phyloP scores from a whole-genome alignment of 441 rosid genomes.

The Gossypium aridum region DNA sequence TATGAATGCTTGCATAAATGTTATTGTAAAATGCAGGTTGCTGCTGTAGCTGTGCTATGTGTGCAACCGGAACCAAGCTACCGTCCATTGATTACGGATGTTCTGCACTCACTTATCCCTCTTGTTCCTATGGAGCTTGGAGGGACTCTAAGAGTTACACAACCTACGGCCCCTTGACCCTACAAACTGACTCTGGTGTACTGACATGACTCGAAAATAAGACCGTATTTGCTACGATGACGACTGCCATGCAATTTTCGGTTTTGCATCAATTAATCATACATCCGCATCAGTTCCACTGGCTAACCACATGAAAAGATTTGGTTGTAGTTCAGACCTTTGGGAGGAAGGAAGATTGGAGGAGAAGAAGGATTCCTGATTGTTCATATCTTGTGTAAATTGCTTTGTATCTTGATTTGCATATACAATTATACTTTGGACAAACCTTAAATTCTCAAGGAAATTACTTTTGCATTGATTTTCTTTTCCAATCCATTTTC shows the following conservation, averaged over 20 bases:
- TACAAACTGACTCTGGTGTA: background rate
- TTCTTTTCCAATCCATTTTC: no score
- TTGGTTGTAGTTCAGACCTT: no score
- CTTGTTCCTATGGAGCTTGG: conserved; percentile 82
- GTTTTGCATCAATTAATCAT: background rate
- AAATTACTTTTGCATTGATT: no score
- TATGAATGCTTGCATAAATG: no score
- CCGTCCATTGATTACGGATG: conserved; percentile 84
- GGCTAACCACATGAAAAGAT: background rate
- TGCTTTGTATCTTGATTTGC: no score
- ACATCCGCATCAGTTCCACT: background rate
- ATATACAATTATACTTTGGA: no score
- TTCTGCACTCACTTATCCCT: conserved; percentile 83
- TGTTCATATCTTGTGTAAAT: no score
- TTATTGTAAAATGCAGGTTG: conserved; percentile 52
- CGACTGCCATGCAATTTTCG: background rate
- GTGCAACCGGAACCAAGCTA: conserved; percentile 95
- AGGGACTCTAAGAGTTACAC: conserved; percentile 62
- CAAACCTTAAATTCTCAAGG: no score
- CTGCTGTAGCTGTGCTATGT: conserved; percentile 89
- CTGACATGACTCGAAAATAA: background rate
- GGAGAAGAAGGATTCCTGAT: no score
- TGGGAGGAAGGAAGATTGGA: no score
- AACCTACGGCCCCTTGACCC: conserved; percentile 18
- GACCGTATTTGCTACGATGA: background rate